Percentiles rank a stretch among this genome's conserved stretches.
These are phyloP conservation scores for Turritis glabra DNA, from an alignment of 345 rosid species.

Conservation along the genomic window DNA sequence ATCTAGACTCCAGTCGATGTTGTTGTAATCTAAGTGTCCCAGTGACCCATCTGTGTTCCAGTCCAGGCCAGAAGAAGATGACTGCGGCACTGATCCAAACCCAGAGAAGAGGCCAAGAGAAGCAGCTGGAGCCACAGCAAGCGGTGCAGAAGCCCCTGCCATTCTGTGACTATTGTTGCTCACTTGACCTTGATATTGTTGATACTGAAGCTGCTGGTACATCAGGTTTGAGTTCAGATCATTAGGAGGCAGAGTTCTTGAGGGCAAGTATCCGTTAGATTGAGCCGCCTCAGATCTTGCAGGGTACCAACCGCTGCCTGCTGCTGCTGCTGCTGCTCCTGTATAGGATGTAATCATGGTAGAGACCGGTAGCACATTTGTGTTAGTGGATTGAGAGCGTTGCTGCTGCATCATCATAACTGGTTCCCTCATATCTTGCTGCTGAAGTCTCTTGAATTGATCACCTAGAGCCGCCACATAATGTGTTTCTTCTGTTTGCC, in stretches of 20 bases:
- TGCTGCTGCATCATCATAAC: constrained; percentile 71
- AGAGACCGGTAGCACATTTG: constrained; percentile 54
- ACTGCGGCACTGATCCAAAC: constrained; percentile 49
- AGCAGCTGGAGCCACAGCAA: constrained; percentile 71
- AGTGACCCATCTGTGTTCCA: constrained; percentile 66
- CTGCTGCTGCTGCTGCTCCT: constrained; percentile 45
- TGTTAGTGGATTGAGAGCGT: constrained; percentile 46
- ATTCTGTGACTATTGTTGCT: constrained; percentile 46
- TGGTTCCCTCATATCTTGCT: constrained; percentile 67
- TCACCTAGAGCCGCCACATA: constrained; percentile 47
- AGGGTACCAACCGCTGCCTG: constrained; percentile 54
- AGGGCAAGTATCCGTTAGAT: constrained; percentile 55
- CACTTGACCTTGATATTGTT: constrained; percentile 56
- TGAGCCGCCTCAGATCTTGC: constrained; percentile 53
- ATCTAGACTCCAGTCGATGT: constrained; percentile 85
- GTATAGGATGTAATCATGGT: constrained; percentile 55
- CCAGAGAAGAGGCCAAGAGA: constrained; percentile 92
- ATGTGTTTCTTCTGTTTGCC: constrained; percentile 54
- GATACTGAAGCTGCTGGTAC: constrained; percentile 61
- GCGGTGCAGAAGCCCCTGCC: constrained; percentile 37
- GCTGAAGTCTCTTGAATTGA: constrained; percentile 63
- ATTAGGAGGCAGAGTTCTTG: constrained; percentile 45
- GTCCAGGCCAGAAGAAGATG: constrained; percentile 67
- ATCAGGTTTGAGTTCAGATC: constrained; percentile 50
- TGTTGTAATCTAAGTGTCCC: constrained; percentile 65